These are phyloP conservation scores for Hemisphaericaspora nanyangensis DNA, from an alignment of 805 yeast genomes.

Conservation along the genomic window DNA sequence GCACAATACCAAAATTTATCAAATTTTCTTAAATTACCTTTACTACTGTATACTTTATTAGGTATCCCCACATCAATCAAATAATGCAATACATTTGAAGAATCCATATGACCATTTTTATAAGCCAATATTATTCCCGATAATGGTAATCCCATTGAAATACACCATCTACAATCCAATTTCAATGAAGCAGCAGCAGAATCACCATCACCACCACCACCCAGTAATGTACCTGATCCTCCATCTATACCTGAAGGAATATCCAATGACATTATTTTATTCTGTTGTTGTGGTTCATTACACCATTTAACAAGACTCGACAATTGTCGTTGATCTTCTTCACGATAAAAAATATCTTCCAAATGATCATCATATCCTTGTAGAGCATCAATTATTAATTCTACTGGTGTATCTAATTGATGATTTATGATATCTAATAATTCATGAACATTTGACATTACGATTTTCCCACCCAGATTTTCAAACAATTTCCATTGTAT, in stretches of 20 bases:
- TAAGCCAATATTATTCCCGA: slow-evolving; percentile 60
- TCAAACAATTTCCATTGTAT: slow-evolving; percentile 55
- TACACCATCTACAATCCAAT: slow-evolving; percentile 50
- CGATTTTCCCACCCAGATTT: slow-evolving; percentile 64
- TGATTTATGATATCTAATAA: slow-evolving; percentile 34
- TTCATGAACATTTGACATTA: slow-evolving; percentile 29
- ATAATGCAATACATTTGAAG: slow-evolving; percentile 53
- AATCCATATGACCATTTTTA: slow-evolving; percentile 47
- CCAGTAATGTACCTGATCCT: slow-evolving; percentile 83
- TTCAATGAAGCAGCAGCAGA: slow-evolving; percentile 25
- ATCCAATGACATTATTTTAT: slow-evolving; percentile 63
- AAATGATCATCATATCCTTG: slow-evolving; percentile 78
- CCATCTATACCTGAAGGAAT: slow-evolving; percentile 82
- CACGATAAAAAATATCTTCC: slow-evolving; percentile 47
- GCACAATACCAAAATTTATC: slow-evolving; percentile 44
- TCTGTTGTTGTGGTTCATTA: slow-evolving; percentile 41
- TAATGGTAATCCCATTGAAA: slow-evolving; percentile 72
- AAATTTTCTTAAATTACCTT: slow-evolving; percentile 40
- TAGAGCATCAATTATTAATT: slow-evolving; percentile 75
- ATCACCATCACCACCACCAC: too few relatives aligned
- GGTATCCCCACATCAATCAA: slow-evolving; percentile 74
- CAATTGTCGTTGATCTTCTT: slow-evolving; percentile 36
- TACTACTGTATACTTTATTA: slow-evolving; percentile 42
- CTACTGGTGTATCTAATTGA: slow-evolving; percentile 69
- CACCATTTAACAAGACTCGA: slow-evolving; percentile 62